Conservation (phyloP, 179 eudicot genomes). For the Beta corolliflora region DNA sequence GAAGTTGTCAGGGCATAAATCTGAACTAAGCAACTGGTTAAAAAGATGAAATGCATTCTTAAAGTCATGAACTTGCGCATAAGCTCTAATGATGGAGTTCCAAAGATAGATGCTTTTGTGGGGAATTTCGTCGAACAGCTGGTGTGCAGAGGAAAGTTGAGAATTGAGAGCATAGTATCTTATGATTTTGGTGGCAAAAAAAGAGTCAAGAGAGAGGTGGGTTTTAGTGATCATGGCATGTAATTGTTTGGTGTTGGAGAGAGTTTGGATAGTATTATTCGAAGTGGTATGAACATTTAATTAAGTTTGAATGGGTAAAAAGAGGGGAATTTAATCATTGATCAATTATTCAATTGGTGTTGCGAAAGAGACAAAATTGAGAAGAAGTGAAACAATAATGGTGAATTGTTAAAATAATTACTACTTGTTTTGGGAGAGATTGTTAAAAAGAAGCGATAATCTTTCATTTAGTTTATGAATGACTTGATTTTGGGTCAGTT, state of each 20-base stretch:
- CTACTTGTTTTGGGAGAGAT: too few species aligned
- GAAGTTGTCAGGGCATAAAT: conserved; percentile 60
- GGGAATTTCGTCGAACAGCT: conserved; percentile 70
- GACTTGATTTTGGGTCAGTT: too few species aligned
- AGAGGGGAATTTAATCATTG: too few species aligned
- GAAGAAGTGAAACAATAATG: too few species aligned
- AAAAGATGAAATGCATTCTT: conserved; percentile 50
- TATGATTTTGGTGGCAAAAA: conserved; percentile 64
- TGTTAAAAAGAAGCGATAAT: too few species aligned
- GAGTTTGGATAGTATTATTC: conserved; percentile 50
- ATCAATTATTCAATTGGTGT: too few species aligned
- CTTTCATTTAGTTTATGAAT: too few species aligned
- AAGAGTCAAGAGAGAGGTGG: conserved; percentile 70
- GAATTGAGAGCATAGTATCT: conserved; percentile 62
- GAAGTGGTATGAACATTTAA: conserved; percentile 40
- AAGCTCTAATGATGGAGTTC: conserved; percentile 81
- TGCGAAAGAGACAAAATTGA: too few species aligned
- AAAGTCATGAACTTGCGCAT: conserved; percentile 54
- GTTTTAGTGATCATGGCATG: conserved; percentile 62
- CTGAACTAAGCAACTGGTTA: conserved; percentile 47
- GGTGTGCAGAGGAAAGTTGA: conserved; percentile 63
- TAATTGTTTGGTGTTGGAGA: conserved; percentile 57
- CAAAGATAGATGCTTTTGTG: conserved; percentile 64
- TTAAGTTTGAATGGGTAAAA: too few species aligned
- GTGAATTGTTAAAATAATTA: too few species aligned